Evolutionary conservation across 139 green algal species (phyloP).

Genomic region (Auxenochlorella pyrenoidosa): DNA sequence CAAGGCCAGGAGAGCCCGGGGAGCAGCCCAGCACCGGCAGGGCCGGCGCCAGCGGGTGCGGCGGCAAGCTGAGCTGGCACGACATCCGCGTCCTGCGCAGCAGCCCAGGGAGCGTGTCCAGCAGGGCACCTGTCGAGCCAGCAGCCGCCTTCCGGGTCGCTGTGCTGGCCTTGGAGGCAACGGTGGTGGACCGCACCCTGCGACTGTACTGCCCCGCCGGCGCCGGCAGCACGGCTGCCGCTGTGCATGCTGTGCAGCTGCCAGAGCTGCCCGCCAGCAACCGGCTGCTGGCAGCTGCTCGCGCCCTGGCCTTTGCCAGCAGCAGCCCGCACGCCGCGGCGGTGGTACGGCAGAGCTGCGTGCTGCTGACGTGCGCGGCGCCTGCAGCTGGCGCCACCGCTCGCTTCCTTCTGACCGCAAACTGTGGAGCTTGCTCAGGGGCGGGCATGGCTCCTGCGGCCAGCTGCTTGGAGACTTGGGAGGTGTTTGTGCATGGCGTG

Average conservation of each 20-base stretch:
- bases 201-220: slow-evolving; percentile 20
- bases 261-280: neutral
- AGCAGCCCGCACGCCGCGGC: neutral
- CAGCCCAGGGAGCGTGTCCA: no score
- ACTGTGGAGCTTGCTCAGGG: neutral
- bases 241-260: neutral
- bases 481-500: slow-evolving; percentile 4
- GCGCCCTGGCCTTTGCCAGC: neutral
- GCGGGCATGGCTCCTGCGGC: neutral
- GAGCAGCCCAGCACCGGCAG: neutral
- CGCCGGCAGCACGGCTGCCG: neutral
- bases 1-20: no score
- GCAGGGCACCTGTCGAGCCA: neutral
- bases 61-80: neutral
- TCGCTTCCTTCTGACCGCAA: neutral
- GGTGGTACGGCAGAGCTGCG: neutral
- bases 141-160: neutral
- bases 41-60: neutral
- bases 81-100: neutral
- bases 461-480: neutral
- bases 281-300: neutral
- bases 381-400: neutral
- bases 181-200: neutral
- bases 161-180: neutral
- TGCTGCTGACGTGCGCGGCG: neutral